A percentile compares a stretch with the other conserved stretches of the same genome.
phyloP scores from a whole-genome alignment of 169 alveolate genomes.

The Plasmodium sp. region DNA sequence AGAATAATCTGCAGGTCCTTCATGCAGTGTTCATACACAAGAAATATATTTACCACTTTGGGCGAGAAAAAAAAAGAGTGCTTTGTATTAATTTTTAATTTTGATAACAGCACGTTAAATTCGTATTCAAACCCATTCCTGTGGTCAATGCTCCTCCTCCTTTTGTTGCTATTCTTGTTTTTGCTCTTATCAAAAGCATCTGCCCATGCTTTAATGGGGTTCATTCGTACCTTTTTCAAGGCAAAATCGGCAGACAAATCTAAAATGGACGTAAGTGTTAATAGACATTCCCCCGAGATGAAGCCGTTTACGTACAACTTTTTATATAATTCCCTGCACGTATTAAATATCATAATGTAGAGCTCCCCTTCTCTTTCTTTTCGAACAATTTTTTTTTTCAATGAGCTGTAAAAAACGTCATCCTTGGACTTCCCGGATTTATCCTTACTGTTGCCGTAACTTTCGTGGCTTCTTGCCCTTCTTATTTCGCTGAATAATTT shows the following conservation, averaged over 20 bases:
- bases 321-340: constrained; percentile 86
- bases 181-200: constrained; percentile 71
- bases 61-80: constrained; percentile 24
- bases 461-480: constrained; percentile 73
- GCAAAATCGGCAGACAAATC: constrained; percentile 88
- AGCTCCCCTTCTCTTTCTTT: constrained; percentile 87
- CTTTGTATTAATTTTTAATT: constrained; percentile 45
- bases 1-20: constrained; percentile 83
- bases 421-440: constrained; percentile 4
- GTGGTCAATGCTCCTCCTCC: constrained; percentile 25
- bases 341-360: constrained; percentile 88
- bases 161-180: constrained; percentile 32
- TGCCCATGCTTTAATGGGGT: constrained; percentile 85
- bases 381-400: constrained; percentile 73
- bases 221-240: constrained; percentile 82
- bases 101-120: constrained; percentile 48
- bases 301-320: constrained; percentile 82
- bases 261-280: constrained; percentile 80
- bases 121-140: constrained; percentile 75
- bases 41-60: constrained; percentile 52
- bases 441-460: constrained; percentile 21
- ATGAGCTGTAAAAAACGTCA: constrained; percentile 27
- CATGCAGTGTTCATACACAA: constrained; percentile 75
- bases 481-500: constrained; percentile 44
- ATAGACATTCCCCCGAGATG: constrained; percentile 87